phyloP scores from a whole-genome alignment of 148 eudicot species.

The Rhododendron ferrugineum region DNA sequence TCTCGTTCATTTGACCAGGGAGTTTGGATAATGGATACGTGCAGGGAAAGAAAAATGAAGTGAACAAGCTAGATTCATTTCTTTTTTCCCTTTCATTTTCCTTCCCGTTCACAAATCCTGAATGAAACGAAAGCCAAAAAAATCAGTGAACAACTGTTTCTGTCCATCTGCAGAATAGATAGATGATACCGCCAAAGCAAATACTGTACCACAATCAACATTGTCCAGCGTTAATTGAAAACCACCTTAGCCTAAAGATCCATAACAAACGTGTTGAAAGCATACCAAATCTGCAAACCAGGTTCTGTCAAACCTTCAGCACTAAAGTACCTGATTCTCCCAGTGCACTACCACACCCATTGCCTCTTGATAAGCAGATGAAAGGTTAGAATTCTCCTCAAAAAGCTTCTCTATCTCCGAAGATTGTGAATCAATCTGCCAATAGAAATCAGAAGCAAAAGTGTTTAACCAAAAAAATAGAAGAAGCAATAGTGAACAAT shows the following conservation, averaged over 20 bases:
- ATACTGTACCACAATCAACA: neutral
- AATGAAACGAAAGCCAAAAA: neutral
- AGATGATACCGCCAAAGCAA: neutral
- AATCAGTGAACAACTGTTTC: neutral
- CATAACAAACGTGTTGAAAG: neutral
- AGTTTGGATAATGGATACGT: neutral
- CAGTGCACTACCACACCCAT: constrained; percentile 57
- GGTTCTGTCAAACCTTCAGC: neutral
- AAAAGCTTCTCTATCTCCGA: constrained; percentile 91
- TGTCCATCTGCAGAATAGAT: neutral
- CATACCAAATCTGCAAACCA: neutral
- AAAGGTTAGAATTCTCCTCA: constrained; percentile 76
- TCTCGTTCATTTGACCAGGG: neutral
- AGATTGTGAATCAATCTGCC: constrained; percentile 94
- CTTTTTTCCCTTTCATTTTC: neutral
- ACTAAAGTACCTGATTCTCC: constrained; percentile 76
- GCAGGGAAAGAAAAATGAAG: neutral
- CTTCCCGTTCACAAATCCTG: neutral
- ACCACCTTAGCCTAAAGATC: neutral
- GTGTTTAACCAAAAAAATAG: neutral
- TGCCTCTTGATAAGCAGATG: constrained; percentile 80
- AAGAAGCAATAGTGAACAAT: neutral
- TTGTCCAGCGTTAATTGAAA: neutral
- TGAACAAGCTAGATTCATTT: neutral
- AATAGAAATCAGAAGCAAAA: constrained; percentile 10